Evolutionary conservation across 768 basidiomycete species (phyloP).

Genomic region (Pholiota conissans): DNA sequence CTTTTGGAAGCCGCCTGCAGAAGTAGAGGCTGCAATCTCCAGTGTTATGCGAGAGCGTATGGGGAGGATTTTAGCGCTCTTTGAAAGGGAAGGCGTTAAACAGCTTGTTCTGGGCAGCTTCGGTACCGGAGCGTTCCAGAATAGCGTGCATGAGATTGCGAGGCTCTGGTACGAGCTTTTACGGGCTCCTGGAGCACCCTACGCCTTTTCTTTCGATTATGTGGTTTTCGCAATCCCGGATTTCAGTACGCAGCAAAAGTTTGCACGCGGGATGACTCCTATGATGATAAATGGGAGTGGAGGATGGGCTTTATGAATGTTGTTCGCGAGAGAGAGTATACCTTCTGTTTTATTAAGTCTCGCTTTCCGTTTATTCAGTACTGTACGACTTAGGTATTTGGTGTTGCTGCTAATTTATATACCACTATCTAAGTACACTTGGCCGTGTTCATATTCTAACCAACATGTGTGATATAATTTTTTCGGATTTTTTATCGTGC

Average conservation of each 20-base stretch:
- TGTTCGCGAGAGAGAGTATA: neutral
- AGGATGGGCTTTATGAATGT: neutral
- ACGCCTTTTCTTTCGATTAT: slow-evolving; percentile 50
- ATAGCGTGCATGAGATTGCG: slow-evolving; percentile 37
- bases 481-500: too few relatives aligned
- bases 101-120: slow-evolving; percentile 68
- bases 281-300: neutral
- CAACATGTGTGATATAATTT: too few relatives aligned
- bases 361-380: neutral
- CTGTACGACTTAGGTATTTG: too few relatives aligned
- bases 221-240: slow-evolving; percentile 50
- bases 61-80: slow-evolving; percentile 62
- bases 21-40: slow-evolving; percentile 17
- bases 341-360: neutral
- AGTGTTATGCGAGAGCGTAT: slow-evolving; percentile 65
- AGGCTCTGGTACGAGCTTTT: slow-evolving; percentile 24
- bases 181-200: slow-evolving; percentile 38
- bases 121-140: slow-evolving; percentile 72
- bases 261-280: neutral
- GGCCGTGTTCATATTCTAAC: too few relatives aligned
- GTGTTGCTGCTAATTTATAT: too few relatives aligned
- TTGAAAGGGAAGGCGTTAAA: slow-evolving; percentile 54
- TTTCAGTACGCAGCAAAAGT: neutral
- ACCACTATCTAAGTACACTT: too few relatives aligned
- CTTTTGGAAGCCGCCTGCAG: neutral